These are phyloP conservation scores for Geosmithia flava DNA, from an alignment of 2,329 filamentous ascomycete species.

Conservation along the genomic window DNA sequence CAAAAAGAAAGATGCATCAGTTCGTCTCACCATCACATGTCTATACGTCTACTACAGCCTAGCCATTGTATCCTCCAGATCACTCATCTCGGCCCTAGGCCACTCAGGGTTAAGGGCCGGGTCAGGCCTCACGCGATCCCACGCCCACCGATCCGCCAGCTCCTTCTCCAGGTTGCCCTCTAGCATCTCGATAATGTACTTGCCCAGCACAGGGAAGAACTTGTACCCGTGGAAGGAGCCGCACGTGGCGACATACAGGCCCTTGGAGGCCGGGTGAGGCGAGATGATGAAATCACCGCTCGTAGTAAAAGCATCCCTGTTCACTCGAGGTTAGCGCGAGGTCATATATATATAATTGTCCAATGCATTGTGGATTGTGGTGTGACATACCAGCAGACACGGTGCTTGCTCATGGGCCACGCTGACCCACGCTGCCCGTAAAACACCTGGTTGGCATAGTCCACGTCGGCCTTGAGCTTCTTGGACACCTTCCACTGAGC, in stretches of 20 bases:
- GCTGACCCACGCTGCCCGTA: constrained; percentile 42
- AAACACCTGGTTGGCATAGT: constrained; percentile 42
- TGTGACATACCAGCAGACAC: constrained; percentile 50
- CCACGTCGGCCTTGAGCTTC: constrained; percentile 44
- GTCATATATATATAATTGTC: background rate
- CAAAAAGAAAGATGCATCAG: background rate
- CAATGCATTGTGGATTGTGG: background rate
- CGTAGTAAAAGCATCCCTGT: constrained; percentile 53
- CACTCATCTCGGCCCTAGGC: constrained; percentile 43
- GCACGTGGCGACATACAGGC: constrained; percentile 49
- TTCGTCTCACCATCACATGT: background rate
- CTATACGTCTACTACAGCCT: constrained; percentile 12
- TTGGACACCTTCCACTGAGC: constrained; percentile 48
- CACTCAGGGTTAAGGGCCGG: constrained; percentile 38
- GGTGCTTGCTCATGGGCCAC: constrained; percentile 49
- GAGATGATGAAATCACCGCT: constrained; percentile 51
- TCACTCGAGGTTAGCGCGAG: background rate
- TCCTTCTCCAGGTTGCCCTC: constrained; percentile 29
- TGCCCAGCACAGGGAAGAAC: constrained; percentile 52
- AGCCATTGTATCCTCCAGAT: constrained; percentile 24
- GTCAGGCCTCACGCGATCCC: constrained; percentile 47
- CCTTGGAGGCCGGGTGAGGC: constrained; percentile 34
- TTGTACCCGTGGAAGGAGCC: constrained; percentile 59
- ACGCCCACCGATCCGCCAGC: constrained; percentile 37
- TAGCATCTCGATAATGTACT: constrained; percentile 46